A percentile compares a stretch with the other conserved stretches of the same genome.
These are phyloP conservation scores for Coprinellus aureogranulatus DNA, from an alignment of 768 basidiomycete species.

Conservation along the genomic window DNA sequence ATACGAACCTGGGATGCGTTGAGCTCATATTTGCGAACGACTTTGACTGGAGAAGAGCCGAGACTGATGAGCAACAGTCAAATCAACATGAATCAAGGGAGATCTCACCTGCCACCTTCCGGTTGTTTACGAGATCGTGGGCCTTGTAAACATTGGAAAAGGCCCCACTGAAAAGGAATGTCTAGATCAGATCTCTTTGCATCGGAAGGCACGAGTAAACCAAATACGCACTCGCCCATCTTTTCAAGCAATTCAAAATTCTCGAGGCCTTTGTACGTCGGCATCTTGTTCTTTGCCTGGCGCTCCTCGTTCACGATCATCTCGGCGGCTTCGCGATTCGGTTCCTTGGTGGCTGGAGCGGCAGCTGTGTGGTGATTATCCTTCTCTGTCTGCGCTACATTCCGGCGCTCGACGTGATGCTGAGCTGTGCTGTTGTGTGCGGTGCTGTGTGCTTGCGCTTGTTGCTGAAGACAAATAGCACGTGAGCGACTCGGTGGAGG, in stretches of 20 bases:
- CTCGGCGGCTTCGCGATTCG: constrained; percentile 49
- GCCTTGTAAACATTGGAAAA: constrained; percentile 99
- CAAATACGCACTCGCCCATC: constrained; percentile 85
- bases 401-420: constrained; percentile 16
- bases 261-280: constrained; percentile 82
- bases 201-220: constrained; percentile 7
- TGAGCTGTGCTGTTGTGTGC: constrained; percentile 20
- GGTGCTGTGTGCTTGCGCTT: constrained; percentile 26
- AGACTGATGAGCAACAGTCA: constrained; percentile 5
- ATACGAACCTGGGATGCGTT: constrained; percentile 85
- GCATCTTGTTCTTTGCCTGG: constrained; percentile 73
- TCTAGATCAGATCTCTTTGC: constrained; percentile 13
- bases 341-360: constrained; percentile 21
- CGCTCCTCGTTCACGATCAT: constrained; percentile 75
- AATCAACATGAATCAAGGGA: constrained; percentile 7
- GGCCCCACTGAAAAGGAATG: constrained; percentile 60
- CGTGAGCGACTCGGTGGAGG: constrained; percentile 17
- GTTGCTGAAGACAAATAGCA: constrained; percentile 29
- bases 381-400: constrained; percentile 17
- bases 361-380: constrained; percentile 17
- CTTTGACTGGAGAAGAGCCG: constrained; percentile 67
- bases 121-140: constrained; percentile 66
- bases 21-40: constrained; percentile 90
- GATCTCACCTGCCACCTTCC: constrained; percentile 77
- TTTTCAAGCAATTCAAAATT: constrained; percentile 73